Base-by-base conservation (phyloP, 768 basidiomycete species). In the Gautieria morchelliformis region DNA sequence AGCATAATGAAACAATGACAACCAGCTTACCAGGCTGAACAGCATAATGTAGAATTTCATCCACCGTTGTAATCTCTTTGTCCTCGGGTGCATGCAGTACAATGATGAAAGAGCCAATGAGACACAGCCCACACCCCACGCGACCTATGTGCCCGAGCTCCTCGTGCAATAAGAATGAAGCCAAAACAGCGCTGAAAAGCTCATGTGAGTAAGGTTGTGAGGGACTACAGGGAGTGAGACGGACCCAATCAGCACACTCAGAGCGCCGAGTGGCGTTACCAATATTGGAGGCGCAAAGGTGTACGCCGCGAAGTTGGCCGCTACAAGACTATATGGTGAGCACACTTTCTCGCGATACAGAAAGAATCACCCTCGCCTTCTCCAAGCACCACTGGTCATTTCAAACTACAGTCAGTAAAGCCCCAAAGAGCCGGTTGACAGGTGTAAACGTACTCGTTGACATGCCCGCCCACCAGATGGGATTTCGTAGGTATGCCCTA, bases 391-490 rank as follows among this genome's bases (percentile, higher is more conserved):
- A 98, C 95, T 98, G 67, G 5, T 48, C 22, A 20, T 46, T 47
- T 17, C 52, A 57, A 57, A n/a, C 54, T 27, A n/a, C 46, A 30
- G 17, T 54, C 52, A 42, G 35, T 32, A 33, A 47, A 6, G 20
- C 8, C 42, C 20, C 17, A n/a, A 44, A 44, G 11, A 22, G 42
- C n/a, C 35, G 8, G 35, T 9, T 37, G 10, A 53, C 30, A 27
- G 22, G 37, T 48, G 27, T 5, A 51, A 39, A 83, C 93, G 71
- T 68, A 97, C 95, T 77, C 12, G 89, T 93, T 40, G 82, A 75
- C 76, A 96, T 95, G 54, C 96, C 95, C 3, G 85, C 85, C 95
- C 95, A 99, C 95, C 95, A 99, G 61, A 93, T 85, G 33, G 91
- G 89, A 75, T 91, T 97, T 64, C 76, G 80, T 49, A 99, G 74